Evolutionary conservation across 208 protist genomes (phyloP), one percentile per base, ranked within the genome.

Genomic region (Herpetomonas muscarum): DNA sequence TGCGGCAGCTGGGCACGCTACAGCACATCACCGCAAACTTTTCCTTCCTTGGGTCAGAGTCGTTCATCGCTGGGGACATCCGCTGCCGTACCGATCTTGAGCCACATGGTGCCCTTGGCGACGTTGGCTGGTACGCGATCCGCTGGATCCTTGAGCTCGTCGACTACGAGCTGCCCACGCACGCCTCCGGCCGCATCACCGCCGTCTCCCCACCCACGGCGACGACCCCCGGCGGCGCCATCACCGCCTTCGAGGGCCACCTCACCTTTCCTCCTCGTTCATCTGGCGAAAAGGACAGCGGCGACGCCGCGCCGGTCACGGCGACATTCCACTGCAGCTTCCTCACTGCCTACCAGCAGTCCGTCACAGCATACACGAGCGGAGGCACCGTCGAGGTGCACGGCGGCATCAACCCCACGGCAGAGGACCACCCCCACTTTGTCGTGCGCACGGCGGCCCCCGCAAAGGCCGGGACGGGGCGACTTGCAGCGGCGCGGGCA

Each of bases 111-210:
- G 75, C 66, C 2, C 48, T 82, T 28, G 70, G 75, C 7, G 70
- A 82, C 34, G 48, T 77, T 32, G 75, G 75, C 4, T 82, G 75
- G 75, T 78, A 82, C 55, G 70, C 55, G 32, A 64, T 81, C 17
- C 74, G 74, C 3, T 65, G 61, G 55, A 74, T 76, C 39, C 58
- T 69, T 22, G 69, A 81, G 46, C 48, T 76, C 17, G 37, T 81
- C 12, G 41, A 76, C 41, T 81, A 71, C 50, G 36, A 48, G 12
- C 29, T 74, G 17, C 69, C 69, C 0, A 42, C 36, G 13, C 13
- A 58, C 13, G 69, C 74, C 1, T 65, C 69, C 17, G 62, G 63
- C 6, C 62, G 67, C 22, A 48, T 80, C 45, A 15, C 36, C 21
- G 36, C 53, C 41, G 47, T 44, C 10, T 53, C 53, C 12, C 56